Conservation (phyloP, 441 rosid genomes). For the Bocquillonia castaneifolia region DNA sequence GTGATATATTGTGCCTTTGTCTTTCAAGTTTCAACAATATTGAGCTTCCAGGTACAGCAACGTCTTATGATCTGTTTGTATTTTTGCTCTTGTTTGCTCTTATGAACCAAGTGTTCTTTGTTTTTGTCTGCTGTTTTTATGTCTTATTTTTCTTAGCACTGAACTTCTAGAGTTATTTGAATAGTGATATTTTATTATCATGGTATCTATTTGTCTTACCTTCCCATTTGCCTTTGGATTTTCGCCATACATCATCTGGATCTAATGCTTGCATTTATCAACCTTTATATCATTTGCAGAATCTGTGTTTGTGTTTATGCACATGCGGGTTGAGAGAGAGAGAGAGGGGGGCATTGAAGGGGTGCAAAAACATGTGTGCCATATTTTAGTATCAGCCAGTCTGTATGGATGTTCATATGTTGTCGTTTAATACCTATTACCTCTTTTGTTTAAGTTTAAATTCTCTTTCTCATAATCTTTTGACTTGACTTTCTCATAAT, state of each 20-base stretch:
- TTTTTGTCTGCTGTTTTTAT: background rate
- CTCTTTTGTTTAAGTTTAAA: background rate
- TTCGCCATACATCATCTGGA: too few relatives aligned
- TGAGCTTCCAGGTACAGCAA: background rate
- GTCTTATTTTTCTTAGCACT: background rate
- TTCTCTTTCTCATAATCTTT: background rate
- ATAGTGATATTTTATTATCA: background rate
- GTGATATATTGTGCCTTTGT: background rate
- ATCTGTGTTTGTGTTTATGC: too few relatives aligned
- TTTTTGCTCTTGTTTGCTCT: background rate
- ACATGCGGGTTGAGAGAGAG: too few relatives aligned
- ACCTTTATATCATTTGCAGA: too few relatives aligned
- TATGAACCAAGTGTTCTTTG: background rate
- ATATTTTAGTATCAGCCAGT: background rate
- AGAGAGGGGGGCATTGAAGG: too few relatives aligned
- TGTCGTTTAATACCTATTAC: background rate
- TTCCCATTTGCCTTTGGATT: too few relatives aligned
- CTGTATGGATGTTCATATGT: background rate
- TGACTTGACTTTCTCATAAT: too few relatives aligned
- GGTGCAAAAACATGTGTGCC: too few relatives aligned
- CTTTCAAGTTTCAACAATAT: background rate
- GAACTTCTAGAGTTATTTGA: background rate
- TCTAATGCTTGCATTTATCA: too few relatives aligned
- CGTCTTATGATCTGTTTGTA: background rate
- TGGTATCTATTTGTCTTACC: background rate